Evolutionary conservation across 345 rosid genomes (phyloP), one percentile per base, ranked within the genome.

Genomic region (Carallia brachiata): DNA sequence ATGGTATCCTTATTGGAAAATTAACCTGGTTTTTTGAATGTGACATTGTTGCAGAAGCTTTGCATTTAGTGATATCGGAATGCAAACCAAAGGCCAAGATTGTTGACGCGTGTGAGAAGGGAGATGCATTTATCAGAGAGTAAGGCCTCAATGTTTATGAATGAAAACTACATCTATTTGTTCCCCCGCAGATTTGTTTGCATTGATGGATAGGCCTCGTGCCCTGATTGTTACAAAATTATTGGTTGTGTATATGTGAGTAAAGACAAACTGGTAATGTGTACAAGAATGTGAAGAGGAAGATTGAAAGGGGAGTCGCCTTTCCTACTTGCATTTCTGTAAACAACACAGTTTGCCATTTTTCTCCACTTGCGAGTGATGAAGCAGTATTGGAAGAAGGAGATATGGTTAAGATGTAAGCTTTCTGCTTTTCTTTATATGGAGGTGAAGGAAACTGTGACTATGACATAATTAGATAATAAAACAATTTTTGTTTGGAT

Each of bases 211-310:
- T 30, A 55, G 31, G 15, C 32, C 6, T 13, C 31, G 8, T 55
- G 15, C 15, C 31, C 60, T 55, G 32, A 55, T 55, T 19, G 32
- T 55, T 37, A 27, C 34, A 55, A 27, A 61, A 34, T 77, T 64
- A 39, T 52, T 31, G 52, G 5, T 62, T 57, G 0, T 52, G 63
- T 70, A 50, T 65, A 6, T 60, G 37, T 52, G 34, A 17, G 10
- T 67, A 19, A 77, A 92, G 99, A 79, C 97, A 90, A 90, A 80
- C 96, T 2, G 91, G 88, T 9, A 90, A 79, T 68, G 86, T 90
- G 99, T 92, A 92, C 81, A 92, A 96, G 89, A 92, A 90, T 79
- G 87, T 66, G 48, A 92, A 96, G 94, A 92, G 79, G 87, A 90
- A 96, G 94, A 90, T 92, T 56, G 93, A 90, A 61, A 75, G 85